Evolutionary conservation across 176 grass and related monocot species (phyloP).

Genomic region (Oryza punctata): DNA sequence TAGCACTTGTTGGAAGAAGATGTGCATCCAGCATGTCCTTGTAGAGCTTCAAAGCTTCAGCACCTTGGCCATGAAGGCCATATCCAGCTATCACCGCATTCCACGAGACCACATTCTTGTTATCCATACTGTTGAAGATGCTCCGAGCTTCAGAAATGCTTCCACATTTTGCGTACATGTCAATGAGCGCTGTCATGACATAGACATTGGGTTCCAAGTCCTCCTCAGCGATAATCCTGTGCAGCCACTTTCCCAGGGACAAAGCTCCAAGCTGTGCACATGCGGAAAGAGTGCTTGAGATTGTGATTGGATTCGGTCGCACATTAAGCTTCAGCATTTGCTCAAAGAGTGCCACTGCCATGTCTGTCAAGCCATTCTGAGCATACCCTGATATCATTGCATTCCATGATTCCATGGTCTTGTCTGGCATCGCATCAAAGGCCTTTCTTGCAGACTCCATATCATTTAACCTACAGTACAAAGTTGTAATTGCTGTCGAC

Average conservation of each 20-base stretch:
- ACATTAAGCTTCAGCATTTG: constrained; percentile 67
- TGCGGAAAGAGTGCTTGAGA: constrained; percentile 66
- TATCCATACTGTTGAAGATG: constrained; percentile 67
- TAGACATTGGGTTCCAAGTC: constrained; percentile 61
- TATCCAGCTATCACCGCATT: constrained; percentile 89
- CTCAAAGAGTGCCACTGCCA: constrained; percentile 68
- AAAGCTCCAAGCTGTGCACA: constrained; percentile 81
- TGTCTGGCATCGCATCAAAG: constrained; percentile 71
- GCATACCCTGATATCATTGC: constrained; percentile 82
- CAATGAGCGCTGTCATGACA: constrained; percentile 66
- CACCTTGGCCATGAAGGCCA: constrained; percentile 72
- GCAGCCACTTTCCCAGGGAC: constrained; percentile 78
- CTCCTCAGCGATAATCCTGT: constrained; percentile 58
- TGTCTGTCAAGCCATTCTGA: constrained; percentile 63
- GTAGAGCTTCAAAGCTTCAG: constrained; percentile 73
- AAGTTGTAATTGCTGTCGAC: constrained; percentile 61
- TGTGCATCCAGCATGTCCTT: constrained; percentile 49
- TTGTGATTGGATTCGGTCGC: constrained; percentile 66
- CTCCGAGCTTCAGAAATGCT: constrained; percentile 65
- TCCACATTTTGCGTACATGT: constrained; percentile 86
- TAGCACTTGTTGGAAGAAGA: constrained; percentile 62
- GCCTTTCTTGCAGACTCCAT: constrained; percentile 64
- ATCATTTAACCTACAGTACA: constrained; percentile 73
- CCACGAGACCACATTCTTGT: constrained; percentile 75
- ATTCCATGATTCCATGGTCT: constrained; percentile 83